Base-by-base conservation (phyloP, 768 basidiomycete genomes). In the Mycena vulgaris region DNA sequence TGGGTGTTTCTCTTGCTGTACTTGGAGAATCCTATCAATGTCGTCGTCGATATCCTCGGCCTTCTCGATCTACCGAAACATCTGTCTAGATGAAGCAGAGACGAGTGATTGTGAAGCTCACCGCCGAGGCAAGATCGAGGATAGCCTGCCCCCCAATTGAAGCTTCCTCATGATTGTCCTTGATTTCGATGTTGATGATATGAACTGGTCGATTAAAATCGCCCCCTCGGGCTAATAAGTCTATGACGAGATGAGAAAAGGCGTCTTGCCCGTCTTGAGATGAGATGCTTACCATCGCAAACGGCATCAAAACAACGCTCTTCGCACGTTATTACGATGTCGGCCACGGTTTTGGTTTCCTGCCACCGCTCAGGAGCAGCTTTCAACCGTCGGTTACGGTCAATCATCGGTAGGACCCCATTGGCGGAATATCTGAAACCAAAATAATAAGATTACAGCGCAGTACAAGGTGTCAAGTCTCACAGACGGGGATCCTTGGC, bases 101-200 rank as follows among this genome's bases (percentile, higher is more conserved):
- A 27, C 25, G 66, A 30, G 65, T 53, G 30, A 68, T 37, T 30
- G 56, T 47, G 63, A 51, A 21, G 86, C 95, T 83, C 76, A 98
- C 97, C 63, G 96, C 93, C 55, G 90, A 85, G 10, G 95, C 96
- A 25, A 99, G 84, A 76, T 97, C 97, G 31, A 99, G 84, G 78
- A 99, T 96, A 2, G 97, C 96, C 80, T 92, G 95, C 21, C 98
- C 97, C 28, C 98, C 98, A 72, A 98, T 95, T 53, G 93, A 85
- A 0, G 98, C 98, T 81, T 99, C 98, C 86, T 99, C 98, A 75
- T 98, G 97, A 77, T 98, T 99, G 82, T 99, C 98, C 84, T 95
- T 98, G 82, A 99, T 99, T 78, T 99, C 98, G 69, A 99, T 89
- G 81, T 99, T 99, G 77, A 99, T 95, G 48, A 99, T 80, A 80